phyloP scores from a whole-genome alignment of 2,329 filamentous ascomycete species.

The Didymella pinodella region DNA sequence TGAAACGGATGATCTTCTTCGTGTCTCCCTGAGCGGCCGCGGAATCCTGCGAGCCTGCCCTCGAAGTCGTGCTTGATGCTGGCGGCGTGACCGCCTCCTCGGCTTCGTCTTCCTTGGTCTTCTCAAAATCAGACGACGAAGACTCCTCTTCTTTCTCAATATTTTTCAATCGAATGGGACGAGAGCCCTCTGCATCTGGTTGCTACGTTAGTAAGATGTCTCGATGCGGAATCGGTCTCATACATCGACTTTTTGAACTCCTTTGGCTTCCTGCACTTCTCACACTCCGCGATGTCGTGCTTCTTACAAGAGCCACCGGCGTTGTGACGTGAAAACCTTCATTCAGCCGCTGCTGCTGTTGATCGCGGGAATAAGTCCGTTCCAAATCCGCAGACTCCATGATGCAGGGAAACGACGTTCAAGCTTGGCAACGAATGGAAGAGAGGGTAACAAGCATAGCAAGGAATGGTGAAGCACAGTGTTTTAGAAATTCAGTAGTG shows the following conservation, averaged over 20 bases:
- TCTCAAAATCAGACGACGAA: slow-evolving; percentile 27
- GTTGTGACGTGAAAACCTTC: slow-evolving; percentile 35
- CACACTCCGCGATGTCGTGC: slow-evolving; percentile 35
- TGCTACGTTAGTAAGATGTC: slow-evolving; percentile 16
- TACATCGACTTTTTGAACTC: slow-evolving; percentile 29
- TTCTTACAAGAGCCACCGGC: slow-evolving; percentile 40
- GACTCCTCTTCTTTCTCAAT: slow-evolving; percentile 36
- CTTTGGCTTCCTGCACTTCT: slow-evolving; percentile 20
- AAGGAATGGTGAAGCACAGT: slow-evolving; percentile 3
- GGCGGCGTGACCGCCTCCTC: slow-evolving; percentile 31
- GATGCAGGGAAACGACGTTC: slow-evolving; percentile 19
- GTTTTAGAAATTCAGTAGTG: neutral
- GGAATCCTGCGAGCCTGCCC: slow-evolving; percentile 20
- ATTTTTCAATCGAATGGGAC: slow-evolving; percentile 25
- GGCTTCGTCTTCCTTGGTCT: slow-evolving; percentile 38
- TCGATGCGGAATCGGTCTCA: neutral
- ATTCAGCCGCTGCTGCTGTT: slow-evolving; percentile 43
- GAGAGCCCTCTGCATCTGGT: slow-evolving; percentile 29
- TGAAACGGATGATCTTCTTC: slow-evolving; percentile 50
- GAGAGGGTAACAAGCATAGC: slow-evolving; percentile 10
- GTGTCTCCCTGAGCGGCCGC: slow-evolving; percentile 8
- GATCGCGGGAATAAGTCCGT: slow-evolving; percentile 46
- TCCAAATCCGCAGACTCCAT: slow-evolving; percentile 44
- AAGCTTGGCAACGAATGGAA: slow-evolving; percentile 12
- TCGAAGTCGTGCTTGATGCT: slow-evolving; percentile 20